These are phyloP conservation scores for Penicillium oxalicum DNA, from an alignment of 2,329 filamentous ascomycete genomes.

Conservation along the genomic window DNA sequence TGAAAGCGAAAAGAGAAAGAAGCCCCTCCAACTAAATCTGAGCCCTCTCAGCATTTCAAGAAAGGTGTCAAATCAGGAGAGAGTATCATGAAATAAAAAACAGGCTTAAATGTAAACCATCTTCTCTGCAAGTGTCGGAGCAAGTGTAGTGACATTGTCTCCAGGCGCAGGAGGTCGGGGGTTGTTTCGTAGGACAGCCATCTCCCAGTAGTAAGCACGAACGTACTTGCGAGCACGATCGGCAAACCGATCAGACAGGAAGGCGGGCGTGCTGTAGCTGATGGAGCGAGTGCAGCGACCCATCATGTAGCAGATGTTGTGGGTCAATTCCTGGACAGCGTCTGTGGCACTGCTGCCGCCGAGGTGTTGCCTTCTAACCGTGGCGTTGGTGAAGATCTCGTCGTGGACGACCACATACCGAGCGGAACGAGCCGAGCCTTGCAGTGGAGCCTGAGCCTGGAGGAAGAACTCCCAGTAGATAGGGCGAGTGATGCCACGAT, in stretches of 20 bases:
- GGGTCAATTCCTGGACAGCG: slow-evolving; percentile 14
- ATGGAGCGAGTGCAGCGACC: slow-evolving; percentile 21
- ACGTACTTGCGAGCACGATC: slow-evolving; percentile 19
- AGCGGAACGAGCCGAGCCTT: slow-evolving; percentile 73
- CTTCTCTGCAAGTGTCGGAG: not conserved
- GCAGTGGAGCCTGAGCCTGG: slow-evolving; percentile 68
- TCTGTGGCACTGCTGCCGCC: slow-evolving; percentile 7
- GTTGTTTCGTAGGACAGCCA: not conserved
- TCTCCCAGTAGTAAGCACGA: slow-evolving; percentile 6
- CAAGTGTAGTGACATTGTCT: not conserved
- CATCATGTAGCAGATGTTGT: slow-evolving; percentile 24
- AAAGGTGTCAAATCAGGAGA: no score
- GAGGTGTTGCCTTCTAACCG: not conserved
- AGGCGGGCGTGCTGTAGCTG: slow-evolving; percentile 21
- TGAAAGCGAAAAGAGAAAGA: no score
- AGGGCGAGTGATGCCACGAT: slow-evolving; percentile 69
- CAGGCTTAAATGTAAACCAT: slow-evolving; percentile 15
- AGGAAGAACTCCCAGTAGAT: slow-evolving; percentile 77
- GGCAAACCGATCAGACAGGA: slow-evolving; percentile 20
- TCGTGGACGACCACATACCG: slow-evolving; percentile 70
- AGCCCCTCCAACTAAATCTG: no score
- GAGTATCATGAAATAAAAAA: no score
- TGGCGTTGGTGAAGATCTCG: slow-evolving; percentile 51
- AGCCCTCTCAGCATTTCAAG: no score
- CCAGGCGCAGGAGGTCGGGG: not conserved